phyloP scores from a whole-genome alignment of 495 filamentous ascomycete species.

The Trypethelium eluteriae region DNA sequence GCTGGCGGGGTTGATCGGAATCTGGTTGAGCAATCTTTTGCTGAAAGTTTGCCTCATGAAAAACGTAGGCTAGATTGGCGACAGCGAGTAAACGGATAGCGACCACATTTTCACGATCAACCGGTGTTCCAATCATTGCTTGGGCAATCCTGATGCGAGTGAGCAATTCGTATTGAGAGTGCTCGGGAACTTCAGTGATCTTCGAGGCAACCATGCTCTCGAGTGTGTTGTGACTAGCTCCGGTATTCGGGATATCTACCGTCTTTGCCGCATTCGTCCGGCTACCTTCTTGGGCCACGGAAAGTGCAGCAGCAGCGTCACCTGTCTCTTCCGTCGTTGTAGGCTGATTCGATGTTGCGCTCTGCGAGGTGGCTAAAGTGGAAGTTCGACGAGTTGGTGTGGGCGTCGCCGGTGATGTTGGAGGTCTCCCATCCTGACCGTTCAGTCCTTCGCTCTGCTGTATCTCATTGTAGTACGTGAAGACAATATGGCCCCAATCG shows the following conservation, averaged over 20 bases:
- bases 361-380: conserved; percentile 26
- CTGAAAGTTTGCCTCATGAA: conserved; percentile 67
- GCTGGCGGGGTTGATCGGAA: conserved; percentile 77
- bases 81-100: conserved; percentile 77
- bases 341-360: conserved; percentile 37
- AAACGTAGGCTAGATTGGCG: conserved; percentile 85
- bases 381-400: conserved; percentile 43
- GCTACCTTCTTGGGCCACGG: conserved; percentile 13
- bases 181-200: conserved; percentile 58
- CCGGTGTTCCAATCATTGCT: conserved; percentile 57
- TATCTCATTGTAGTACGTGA: conserved; percentile 55
- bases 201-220: conserved; percentile 61
- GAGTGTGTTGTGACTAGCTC: conserved; percentile 51
- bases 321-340: conserved; percentile 50
- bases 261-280: conserved; percentile 40
- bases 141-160: conserved; percentile 73
- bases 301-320: conserved; percentile 20
- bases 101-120: conserved; percentile 66
- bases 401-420: conserved; percentile 40
- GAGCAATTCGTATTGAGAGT: conserved; percentile 77
- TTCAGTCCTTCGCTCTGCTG: conserved; percentile 18
- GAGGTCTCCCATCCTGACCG: conserved; percentile 18
- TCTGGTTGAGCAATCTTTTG: conserved; percentile 82
- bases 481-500: conserved; percentile 58
- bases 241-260: conserved; percentile 63